Conservation (phyloP, 257 asterid species). For the Capsicum chinense region DNA sequence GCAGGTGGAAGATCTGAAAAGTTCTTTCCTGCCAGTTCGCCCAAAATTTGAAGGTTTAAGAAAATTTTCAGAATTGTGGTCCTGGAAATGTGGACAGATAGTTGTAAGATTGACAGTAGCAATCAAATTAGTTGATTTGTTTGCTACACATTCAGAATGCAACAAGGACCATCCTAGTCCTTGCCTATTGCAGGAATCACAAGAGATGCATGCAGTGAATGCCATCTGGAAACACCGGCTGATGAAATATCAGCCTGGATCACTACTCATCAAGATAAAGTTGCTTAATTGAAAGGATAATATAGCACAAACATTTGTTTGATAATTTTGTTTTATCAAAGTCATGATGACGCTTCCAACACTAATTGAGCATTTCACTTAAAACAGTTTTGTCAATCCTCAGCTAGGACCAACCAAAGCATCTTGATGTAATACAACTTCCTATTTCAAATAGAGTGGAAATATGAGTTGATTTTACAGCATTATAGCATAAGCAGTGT, state of each 20-base stretch:
- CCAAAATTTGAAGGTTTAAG: constrained; percentile 11
- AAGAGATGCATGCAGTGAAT: neutral
- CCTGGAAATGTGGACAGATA: constrained; percentile 3
- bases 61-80: neutral
- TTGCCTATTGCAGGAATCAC: neutral
- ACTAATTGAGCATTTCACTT: neutral
- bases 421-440: neutral
- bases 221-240: neutral
- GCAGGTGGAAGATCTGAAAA: neutral
- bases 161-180: constrained; percentile 3
- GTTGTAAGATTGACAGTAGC: constrained; percentile 12
- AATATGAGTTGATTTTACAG: neutral
- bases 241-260: neutral
- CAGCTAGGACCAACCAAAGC: neutral
- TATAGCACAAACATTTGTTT: neutral
- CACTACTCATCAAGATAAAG: neutral
- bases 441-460: neutral
- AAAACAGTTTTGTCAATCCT: neutral
- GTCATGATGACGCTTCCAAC: neutral
- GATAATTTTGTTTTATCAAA: neutral
- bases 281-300: neutral
- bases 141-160: neutral
- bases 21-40: neutral
- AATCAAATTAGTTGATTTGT: neutral
- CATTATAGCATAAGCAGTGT: neutral